Conservation (phyloP, 768 basidiomycete genomes). For the Suillus subalutaceus region DNA sequence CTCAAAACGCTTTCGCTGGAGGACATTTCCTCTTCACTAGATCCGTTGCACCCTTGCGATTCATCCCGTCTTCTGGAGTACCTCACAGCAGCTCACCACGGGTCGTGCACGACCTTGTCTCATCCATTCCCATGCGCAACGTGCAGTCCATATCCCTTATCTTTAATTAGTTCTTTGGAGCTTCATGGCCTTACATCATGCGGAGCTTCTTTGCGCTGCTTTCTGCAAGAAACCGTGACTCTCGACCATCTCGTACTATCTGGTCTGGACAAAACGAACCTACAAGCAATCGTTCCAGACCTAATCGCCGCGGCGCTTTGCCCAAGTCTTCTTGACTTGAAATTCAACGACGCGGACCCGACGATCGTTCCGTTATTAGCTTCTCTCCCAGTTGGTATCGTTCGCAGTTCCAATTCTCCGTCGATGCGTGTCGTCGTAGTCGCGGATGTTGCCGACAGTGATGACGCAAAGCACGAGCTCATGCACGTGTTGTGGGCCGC, state of each 20-base stretch:
- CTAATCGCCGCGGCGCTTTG: background rate
- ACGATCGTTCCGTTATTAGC: background rate
- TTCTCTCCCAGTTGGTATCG: background rate
- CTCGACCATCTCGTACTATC: constrained; percentile 7
- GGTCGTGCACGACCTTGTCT: background rate
- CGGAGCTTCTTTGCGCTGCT: constrained; percentile 9
- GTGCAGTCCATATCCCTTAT: constrained; percentile 11
- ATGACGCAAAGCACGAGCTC: background rate
- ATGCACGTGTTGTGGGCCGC: background rate
- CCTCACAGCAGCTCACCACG: constrained; percentile 24
- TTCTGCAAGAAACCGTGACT: constrained; percentile 6
- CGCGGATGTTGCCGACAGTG: background rate
- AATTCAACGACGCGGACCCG: background rate
- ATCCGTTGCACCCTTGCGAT: constrained; percentile 36
- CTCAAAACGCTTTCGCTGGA: constrained; percentile 45
- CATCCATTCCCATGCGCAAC: constrained; percentile 14
- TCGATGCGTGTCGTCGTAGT: background rate
- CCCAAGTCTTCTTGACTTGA: constrained; percentile 1
- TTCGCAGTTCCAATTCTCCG: background rate
- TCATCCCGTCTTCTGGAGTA: constrained; percentile 39
- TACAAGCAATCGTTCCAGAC: background rate
- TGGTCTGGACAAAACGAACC: background rate
- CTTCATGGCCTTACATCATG: constrained; percentile 11
- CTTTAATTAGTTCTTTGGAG: constrained; percentile 9
- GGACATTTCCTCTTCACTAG: constrained; percentile 46